These are phyloP conservation scores for Mariannaea sp. DNA, from an alignment of 2,329 filamentous ascomycete genomes.

Conservation along the genomic window DNA sequence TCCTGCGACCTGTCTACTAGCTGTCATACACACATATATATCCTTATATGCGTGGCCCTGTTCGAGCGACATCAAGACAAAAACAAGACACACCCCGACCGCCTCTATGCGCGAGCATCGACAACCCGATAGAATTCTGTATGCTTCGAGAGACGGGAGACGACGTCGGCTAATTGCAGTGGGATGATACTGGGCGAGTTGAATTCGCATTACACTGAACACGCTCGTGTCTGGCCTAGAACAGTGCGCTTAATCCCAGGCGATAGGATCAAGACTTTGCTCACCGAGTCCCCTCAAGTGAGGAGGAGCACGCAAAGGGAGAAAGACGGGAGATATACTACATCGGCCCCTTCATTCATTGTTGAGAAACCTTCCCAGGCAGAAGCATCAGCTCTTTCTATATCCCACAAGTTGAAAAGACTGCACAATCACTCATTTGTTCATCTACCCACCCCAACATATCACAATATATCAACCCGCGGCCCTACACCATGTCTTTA, in stretches of 20 bases:
- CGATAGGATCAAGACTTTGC: background rate
- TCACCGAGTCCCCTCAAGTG: slow-evolving; percentile 32
- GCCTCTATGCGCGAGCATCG: background rate
- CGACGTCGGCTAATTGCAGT: background rate
- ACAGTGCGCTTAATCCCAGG: background rate
- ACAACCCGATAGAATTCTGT: background rate
- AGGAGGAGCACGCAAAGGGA: slow-evolving; percentile 20
- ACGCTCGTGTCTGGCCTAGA: slow-evolving; percentile 6
- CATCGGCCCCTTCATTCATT: background rate
- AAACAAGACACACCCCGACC: background rate
- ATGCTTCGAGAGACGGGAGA: background rate
- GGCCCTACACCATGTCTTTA: slow-evolving; percentile 39
- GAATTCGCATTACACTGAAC: slow-evolving; percentile 1
- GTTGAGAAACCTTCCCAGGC: background rate
- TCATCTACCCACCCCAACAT: too few species aligned
- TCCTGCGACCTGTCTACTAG: background rate
- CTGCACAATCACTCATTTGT: too few species aligned
- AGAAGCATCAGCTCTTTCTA: background rate
- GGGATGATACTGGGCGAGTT: slow-evolving; percentile 2
- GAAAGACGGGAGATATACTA: background rate
- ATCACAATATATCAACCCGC: background rate
- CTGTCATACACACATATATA: background rate
- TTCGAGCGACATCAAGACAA: background rate
- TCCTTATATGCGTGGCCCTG: background rate
- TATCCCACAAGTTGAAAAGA: background rate